Conservation (phyloP, 2,329 filamentous ascomycete species). For the Cladophialophora chaetospira region DNA sequence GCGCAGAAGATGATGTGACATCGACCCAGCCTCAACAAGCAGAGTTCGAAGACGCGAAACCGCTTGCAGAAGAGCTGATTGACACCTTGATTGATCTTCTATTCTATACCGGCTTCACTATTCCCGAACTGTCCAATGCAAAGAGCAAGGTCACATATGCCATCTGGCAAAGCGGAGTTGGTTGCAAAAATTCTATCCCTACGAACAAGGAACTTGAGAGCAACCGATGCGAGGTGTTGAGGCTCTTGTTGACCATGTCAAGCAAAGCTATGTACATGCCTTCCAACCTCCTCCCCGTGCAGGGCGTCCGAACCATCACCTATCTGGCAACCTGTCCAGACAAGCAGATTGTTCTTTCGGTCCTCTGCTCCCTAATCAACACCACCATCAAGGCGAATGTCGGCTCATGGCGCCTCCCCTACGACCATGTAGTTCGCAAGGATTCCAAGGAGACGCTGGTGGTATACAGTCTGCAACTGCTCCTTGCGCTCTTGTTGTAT, state of each 20-base stretch:
- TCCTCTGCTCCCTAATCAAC: conserved; percentile 90
- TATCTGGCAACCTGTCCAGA: conserved; percentile 86
- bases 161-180: conserved; percentile 98
- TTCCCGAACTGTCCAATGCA: conserved; percentile 69
- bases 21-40: conserved; percentile 49
- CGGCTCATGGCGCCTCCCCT: conserved; percentile 88
- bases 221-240: conserved; percentile 86
- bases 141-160: conserved; percentile 84
- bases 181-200: conserved; percentile 84
- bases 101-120: conserved; percentile 88
- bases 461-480: conserved; percentile 85
- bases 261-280: conserved; percentile 94
- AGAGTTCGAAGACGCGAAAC: conserved; percentile 79
- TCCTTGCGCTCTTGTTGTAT: conserved; percentile 83
- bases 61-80: conserved; percentile 87
- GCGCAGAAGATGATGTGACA: conserved; percentile 55
- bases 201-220: conserved; percentile 91
- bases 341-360: conserved; percentile 86
- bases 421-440: conserved; percentile 88
- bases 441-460: conserved; percentile 88
- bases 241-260: conserved; percentile 79
- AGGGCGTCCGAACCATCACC: conserved; percentile 80
- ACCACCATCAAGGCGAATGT: conserved; percentile 96
- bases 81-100: conserved; percentile 86
- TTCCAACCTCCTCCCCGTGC: conserved; percentile 74